Base-by-base conservation (phyloP, 495 filamentous ascomycete species). In the Hypoxylon intermedium region DNA sequence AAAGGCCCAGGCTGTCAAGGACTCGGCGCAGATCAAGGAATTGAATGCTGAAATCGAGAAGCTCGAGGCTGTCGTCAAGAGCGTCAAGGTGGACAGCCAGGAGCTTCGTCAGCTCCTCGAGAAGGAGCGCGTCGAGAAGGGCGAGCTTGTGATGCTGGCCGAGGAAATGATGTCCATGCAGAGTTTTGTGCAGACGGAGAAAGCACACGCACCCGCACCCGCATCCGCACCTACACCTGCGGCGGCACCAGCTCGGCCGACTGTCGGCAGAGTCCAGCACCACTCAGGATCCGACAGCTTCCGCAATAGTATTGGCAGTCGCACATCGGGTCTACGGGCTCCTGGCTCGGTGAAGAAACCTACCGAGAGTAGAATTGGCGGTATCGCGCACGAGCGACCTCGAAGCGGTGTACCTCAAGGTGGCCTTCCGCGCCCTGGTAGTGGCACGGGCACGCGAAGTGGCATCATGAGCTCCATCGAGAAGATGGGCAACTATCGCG, bases 61-160 rank as follows among this genome's bases (percentile, higher is more conserved):
- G 47, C 77, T 96, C 9, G 81, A 85, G 63, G 79, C 85, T 6
- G 87, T 93, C 53, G 72, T 95, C 57, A 74, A 74, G 13, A 82
- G 82, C 19, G 73, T 94, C 26, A 84, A 86, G 67, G 72, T 76
- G 0, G 85, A 91, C 46, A 87, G 90, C 50, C 80, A 81, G 6
- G 80, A 83, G 9, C 76, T 96, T 5, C 76, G 85, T 16, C 67
- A 74, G 16, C 80, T 91, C 23, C 74, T 92, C 13, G 86, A 94
- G 68, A 78, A 82, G 24, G 95, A 97, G 74, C 82, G 93, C 2
- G 81, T 89, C 16, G 94, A 98, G 75, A 98, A 97, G 74, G 92
- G 92, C 30, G 92, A 97, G 64, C 79, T 98, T 38, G 92, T 98
- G n/a, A 83, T 85, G 41, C 87, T 92, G 0, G 92, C 94, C 1